Evolutionary conservation across 306 rosid species (phyloP).

Genomic region (Malus domestica): ASM211411v1 NC_041795.1:35456501-35457000

Average conservation of each 20-base stretch:
- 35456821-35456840: background rate
- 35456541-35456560: background rate
- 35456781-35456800: too few species aligned
- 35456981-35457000: conserved; percentile 6
- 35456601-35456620: background rate
- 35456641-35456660: too few species aligned
- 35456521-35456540: conserved; percentile 18
- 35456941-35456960: conserved; percentile 4
- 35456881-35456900: background rate
- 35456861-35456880: background rate
- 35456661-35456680: too few species aligned
- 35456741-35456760: too few species aligned
- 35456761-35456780: too few species aligned
- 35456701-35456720: background rate
- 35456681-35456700: background rate
- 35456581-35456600: too few species aligned
- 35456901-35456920: conserved; percentile 6
- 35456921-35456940: conserved; percentile 21
- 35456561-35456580: too few species aligned
- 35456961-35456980: background rate
- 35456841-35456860: background rate
- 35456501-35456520: conserved; percentile 12
- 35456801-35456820: too few species aligned
- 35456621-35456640: too few species aligned
- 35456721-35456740: background rate